These are phyloP conservation scores for Lactarius quietus DNA, from an alignment of 768 basidiomycete species.

Conservation along the genomic window DNA sequence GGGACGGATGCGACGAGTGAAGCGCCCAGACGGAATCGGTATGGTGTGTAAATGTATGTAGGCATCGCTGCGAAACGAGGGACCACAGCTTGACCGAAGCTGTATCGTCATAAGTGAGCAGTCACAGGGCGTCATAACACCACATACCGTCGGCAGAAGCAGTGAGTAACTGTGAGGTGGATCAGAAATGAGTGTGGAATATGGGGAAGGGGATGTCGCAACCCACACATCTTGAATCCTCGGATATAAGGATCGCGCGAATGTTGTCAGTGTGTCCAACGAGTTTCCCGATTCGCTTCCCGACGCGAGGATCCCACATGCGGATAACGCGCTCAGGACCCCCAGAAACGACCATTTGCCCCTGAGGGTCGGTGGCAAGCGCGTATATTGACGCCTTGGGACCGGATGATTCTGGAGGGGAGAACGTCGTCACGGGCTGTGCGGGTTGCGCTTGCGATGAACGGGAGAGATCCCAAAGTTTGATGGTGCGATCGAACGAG, in stretches of 20 bases:
- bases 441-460: conserved; percentile 26
- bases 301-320: conserved; percentile 90
- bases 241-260: conserved; percentile 80
- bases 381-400: conserved; percentile 78
- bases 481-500: conserved; percentile 91
- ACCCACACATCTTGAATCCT: conserved; percentile 87
- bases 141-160: conserved; percentile 69
- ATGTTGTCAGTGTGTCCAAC: conserved; percentile 99
- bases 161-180: conserved; percentile 58
- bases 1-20: conserved; percentile 78
- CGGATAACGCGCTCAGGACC: conserved; percentile 89
- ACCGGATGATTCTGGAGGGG: conserved; percentile 60
- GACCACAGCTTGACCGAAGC: conserved; percentile 95
- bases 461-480: conserved; percentile 80
- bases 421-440: conserved; percentile 59
- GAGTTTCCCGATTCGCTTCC: conserved; percentile 76
- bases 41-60: conserved; percentile 96
- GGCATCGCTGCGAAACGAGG: conserved; percentile 76
- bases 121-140: background rate
- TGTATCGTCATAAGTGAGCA: conserved; percentile 28
- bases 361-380: conserved; percentile 72
- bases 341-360: conserved; percentile 80
- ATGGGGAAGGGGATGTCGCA: conserved; percentile 3
- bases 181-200: conserved; percentile 10
- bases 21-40: conserved; percentile 94